Conservation (phyloP, 1,139 yeast species). For the Pichia cactophila region DNA sequence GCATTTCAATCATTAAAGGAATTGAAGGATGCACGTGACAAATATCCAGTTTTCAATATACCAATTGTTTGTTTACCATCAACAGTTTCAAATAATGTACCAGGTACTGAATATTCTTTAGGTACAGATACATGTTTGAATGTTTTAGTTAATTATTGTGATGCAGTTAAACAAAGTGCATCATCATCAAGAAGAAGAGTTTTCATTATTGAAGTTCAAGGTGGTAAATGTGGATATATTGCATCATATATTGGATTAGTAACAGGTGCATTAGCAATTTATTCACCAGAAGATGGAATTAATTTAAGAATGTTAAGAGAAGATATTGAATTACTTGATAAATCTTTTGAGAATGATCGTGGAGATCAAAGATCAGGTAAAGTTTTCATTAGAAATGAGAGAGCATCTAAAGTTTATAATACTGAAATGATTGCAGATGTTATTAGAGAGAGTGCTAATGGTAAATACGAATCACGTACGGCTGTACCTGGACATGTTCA, state of each 20-base stretch:
- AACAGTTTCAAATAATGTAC: slow-evolving; percentile 94
- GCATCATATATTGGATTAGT: slow-evolving; percentile 86
- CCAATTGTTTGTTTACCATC: slow-evolving; percentile 95
- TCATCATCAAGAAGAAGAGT: slow-evolving; percentile 91
- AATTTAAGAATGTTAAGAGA: slow-evolving; percentile 63
- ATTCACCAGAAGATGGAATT: slow-evolving; percentile 86
- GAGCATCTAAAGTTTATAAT: slow-evolving; percentile 61
- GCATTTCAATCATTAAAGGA: slow-evolving; percentile 80
- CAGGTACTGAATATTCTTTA: slow-evolving; percentile 91
- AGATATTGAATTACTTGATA: slow-evolving; percentile 65
- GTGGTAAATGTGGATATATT: slow-evolving; percentile 91
- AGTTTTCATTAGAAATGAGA: slow-evolving; percentile 59
- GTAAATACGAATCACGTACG: slow-evolving; percentile 65
- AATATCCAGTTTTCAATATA: slow-evolving; percentile 84
- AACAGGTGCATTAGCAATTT: slow-evolving; percentile 88
- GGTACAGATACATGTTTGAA: slow-evolving; percentile 95
- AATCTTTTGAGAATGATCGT: slow-evolving; percentile 62
- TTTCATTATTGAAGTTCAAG: slow-evolving; percentile 95
- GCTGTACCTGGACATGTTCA: slow-evolving; percentile 83
- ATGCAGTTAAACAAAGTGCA: slow-evolving; percentile 90
- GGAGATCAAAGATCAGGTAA: slow-evolving; percentile 81
- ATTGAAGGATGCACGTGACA: slow-evolving; percentile 59
- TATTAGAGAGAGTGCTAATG: slow-evolving; percentile 56
- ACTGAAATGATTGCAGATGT: slow-evolving; percentile 64
- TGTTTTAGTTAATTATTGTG: slow-evolving; percentile 85